These are phyloP conservation scores for Phytopythium sindhum DNA, from an alignment of 352 stramenopile species.

Conservation along the genomic window DNA sequence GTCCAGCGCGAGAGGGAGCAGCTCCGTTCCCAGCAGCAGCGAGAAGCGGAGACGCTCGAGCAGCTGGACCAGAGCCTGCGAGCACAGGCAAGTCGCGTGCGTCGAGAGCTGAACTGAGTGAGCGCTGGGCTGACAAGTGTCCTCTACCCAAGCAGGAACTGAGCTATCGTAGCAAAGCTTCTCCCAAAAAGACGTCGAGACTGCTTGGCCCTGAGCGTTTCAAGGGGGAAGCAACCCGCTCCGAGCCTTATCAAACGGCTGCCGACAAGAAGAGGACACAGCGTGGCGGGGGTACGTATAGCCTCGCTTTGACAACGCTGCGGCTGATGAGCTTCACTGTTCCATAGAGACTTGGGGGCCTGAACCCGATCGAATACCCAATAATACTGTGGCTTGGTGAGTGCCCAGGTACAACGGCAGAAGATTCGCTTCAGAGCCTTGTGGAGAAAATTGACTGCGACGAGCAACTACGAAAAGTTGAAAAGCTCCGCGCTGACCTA, in stretches of 20 bases:
- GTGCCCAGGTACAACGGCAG: not conserved
- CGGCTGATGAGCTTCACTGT: not conserved
- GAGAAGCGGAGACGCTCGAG: slow-evolving; percentile 27
- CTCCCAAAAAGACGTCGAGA: not conserved
- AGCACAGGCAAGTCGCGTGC: slow-evolving; percentile 14
- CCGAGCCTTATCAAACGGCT: not conserved
- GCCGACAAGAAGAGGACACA: not conserved
- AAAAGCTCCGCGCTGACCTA: slow-evolving; percentile 30
- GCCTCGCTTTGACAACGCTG: not conserved
- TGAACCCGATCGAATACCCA: not conserved
- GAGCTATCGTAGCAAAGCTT: not conserved
- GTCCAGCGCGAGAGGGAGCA: slow-evolving; percentile 31
- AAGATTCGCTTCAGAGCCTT: slow-evolving; percentile 21
- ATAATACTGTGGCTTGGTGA: not conserved
- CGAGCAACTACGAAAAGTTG: slow-evolving; percentile 36
- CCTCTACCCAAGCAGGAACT: not conserved
- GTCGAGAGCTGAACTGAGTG: not conserved
- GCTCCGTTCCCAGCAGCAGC: slow-evolving; percentile 24
- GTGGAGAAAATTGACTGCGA: slow-evolving; percentile 23
- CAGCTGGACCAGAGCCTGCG: slow-evolving; percentile 30
- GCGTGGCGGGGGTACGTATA: not conserved
- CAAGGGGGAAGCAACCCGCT: not conserved
- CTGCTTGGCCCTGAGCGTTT: not conserved
- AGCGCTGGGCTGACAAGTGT: not conserved
- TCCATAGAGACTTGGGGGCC: not conserved